Evolutionary conservation across 176 grass and related monocot genomes (phyloP).

Genomic region (Cocos nucifera): DNA sequence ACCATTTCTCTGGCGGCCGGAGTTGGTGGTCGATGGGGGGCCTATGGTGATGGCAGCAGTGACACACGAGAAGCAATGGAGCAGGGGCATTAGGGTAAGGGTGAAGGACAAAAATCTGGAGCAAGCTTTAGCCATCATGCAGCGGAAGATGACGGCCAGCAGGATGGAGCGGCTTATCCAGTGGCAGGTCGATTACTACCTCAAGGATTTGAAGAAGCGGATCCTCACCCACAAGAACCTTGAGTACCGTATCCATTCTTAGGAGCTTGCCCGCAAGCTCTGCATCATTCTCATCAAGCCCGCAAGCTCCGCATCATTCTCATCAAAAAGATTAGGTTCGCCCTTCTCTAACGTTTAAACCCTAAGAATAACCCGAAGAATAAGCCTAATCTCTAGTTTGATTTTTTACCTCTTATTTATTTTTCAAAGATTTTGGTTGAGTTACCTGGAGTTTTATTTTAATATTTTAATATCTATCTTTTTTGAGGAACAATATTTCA

Average conservation of each 20-base stretch:
- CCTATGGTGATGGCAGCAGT: neutral
- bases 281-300: conserved; percentile 65
- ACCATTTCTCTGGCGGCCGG: neutral
- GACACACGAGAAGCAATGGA: conserved; percentile 13
- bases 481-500: no score
- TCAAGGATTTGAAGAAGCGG: conserved; percentile 94
- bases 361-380: no score
- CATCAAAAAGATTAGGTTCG: conserved; percentile 90
- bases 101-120: conserved; percentile 87
- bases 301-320: conserved; percentile 76
- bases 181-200: conserved; percentile 40
- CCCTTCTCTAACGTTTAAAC: no score
- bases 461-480: no score
- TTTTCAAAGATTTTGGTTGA: no score
- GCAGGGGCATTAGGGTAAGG: conserved; percentile 60
- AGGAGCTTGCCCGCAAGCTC: conserved; percentile 84
- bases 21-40: neutral
- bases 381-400: no score
- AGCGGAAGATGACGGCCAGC: conserved; percentile 67
- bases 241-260: conserved; percentile 54
- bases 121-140: conserved; percentile 55
- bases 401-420: no score
- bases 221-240: conserved; percentile 85
- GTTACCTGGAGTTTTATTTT: no score
- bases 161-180: conserved; percentile 79